Evolutionary conservation across 2,329 filamentous ascomycete species (phyloP).

Genomic region (Helicocarpus griseus): DNA sequence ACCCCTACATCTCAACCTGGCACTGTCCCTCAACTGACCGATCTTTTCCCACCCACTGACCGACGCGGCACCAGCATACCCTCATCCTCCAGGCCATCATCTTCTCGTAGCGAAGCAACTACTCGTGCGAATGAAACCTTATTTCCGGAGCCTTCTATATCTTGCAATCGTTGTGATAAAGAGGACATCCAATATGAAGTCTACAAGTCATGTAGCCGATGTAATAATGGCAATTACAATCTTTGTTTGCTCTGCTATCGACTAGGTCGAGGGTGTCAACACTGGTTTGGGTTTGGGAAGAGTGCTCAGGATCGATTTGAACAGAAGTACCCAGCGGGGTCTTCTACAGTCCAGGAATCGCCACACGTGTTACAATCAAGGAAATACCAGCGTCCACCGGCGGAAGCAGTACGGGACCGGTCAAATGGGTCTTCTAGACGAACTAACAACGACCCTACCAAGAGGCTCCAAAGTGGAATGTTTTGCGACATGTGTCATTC

Average conservation of each 20-base stretch:
- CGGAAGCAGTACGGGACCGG: constrained; percentile 19
- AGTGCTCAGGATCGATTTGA: constrained; percentile 61
- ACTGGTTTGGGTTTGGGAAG: constrained; percentile 83
- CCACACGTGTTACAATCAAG: constrained; percentile 43
- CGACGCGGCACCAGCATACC: constrained; percentile 5
- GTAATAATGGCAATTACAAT: constrained; percentile 62
- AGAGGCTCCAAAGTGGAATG: constrained; percentile 63
- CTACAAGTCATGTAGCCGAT: constrained; percentile 71
- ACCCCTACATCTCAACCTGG: background rate
- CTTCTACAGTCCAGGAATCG: constrained; percentile 30
- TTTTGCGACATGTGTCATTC: constrained; percentile 71
- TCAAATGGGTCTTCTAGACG: constrained; percentile 36
- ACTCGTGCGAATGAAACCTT: constrained; percentile 24
- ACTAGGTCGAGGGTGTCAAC: constrained; percentile 61
- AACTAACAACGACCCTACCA: constrained; percentile 57
- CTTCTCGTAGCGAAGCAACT: constrained; percentile 21
- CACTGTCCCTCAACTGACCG: background rate
- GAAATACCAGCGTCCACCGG: constrained; percentile 24
- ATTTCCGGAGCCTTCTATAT: constrained; percentile 61
- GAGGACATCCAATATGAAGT: constrained; percentile 72
- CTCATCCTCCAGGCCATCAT: constrained; percentile 22
- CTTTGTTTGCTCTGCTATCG: constrained; percentile 77
- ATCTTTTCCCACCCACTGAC: background rate
- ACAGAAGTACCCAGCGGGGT: constrained; percentile 30
- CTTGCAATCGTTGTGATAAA: constrained; percentile 61